phyloP scores from a whole-genome alignment of 2,329 filamentous ascomycete species.

The Cercospora brassicicola region DNA sequence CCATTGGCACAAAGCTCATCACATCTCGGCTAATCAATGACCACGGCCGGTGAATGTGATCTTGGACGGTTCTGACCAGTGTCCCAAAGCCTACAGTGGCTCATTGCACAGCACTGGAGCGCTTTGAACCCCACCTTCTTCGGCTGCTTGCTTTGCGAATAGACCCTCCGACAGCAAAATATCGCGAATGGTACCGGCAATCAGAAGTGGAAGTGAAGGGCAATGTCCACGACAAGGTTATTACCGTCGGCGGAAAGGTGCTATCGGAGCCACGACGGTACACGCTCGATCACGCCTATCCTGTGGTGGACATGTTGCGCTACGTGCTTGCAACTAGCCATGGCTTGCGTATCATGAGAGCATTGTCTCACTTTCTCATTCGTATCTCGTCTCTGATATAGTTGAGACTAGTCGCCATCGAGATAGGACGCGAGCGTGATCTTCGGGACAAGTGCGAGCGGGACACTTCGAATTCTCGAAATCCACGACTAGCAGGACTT shows the following conservation, averaged over 20 bases:
- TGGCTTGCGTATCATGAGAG: neutral
- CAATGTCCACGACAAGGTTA: neutral
- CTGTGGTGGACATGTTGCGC: neutral
- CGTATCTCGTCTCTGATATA: neutral
- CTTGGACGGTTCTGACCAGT: neutral
- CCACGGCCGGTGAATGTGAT: neutral
- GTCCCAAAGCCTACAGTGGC: neutral
- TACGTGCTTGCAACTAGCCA: neutral
- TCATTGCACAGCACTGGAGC: neutral
- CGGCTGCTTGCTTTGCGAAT: neutral
- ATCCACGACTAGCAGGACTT: neutral
- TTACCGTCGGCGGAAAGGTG: neutral
- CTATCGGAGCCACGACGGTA: neutral
- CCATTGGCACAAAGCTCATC: neutral
- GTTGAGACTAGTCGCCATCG: neutral
- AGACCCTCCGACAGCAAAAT: neutral
- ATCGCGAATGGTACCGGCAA: neutral
- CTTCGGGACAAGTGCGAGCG: neutral
- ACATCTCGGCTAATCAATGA: neutral
- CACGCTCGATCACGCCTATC: neutral
- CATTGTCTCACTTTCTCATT: neutral
- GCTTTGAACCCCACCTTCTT: neutral
- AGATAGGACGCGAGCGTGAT: neutral
- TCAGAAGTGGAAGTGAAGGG: neutral
- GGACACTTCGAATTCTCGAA: neutral